Conservation (phyloP, 768 basidiomycete genomes). For the Strobilomyces echinocephalus region DNA sequence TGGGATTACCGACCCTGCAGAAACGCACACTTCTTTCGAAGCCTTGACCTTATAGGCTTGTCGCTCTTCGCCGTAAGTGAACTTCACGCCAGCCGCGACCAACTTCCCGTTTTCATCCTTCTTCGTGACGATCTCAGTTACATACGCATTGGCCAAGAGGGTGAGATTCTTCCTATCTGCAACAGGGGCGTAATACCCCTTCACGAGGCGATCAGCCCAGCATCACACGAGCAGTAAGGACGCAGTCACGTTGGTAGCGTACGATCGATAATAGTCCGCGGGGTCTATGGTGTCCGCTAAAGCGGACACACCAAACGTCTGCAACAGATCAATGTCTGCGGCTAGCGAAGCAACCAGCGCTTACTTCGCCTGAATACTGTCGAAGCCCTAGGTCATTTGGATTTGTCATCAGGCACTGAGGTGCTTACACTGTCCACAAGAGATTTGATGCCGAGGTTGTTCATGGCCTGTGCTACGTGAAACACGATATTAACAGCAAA, state of each 20-base stretch:
- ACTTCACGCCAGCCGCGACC: not conserved
- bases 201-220: not conserved
- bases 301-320: not conserved
- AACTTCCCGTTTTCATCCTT: not conserved
- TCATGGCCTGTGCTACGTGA: not conserved
- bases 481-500: not conserved
- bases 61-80: not conserved
- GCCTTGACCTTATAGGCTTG: not conserved
- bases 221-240: not conserved
- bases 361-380: not conserved
- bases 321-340: not conserved
- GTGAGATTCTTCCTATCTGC: not conserved
- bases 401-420: not conserved
- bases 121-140: not conserved
- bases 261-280: not conserved
- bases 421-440: not conserved
- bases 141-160: not conserved
- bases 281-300: not conserved
- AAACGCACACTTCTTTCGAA: constrained; percentile 1
- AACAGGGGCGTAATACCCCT: not conserved
- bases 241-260: not conserved
- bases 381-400: not conserved
- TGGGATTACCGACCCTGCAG: not conserved
- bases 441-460: not conserved
- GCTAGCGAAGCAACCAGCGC: not conserved